Conservation (phyloP, 768 basidiomycete genomes). For the Boletellus ananas region DNA sequence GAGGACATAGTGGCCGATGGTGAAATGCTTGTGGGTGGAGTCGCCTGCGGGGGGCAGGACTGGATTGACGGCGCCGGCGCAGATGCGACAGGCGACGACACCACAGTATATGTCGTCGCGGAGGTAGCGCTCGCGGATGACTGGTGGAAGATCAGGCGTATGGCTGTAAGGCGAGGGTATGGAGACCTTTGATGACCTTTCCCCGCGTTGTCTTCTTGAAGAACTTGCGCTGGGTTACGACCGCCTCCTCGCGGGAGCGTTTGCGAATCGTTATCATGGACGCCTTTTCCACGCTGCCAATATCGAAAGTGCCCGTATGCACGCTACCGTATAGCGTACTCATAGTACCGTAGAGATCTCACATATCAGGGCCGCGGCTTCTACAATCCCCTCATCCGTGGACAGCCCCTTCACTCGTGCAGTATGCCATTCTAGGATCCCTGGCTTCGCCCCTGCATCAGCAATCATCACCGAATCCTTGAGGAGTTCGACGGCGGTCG, state of each 20-base stretch:
- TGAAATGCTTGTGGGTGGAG: slow-evolving; percentile 50
- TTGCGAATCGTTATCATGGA: slow-evolving; percentile 49
- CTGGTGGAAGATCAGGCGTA: slow-evolving; percentile 36
- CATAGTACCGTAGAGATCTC: too few species aligned
- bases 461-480: too few species aligned
- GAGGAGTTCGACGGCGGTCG: too few species aligned
- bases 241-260: slow-evolving; percentile 65
- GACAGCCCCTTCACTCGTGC: too few species aligned
- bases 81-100: slow-evolving; percentile 63
- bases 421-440: too few species aligned
- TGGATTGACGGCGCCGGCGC: slow-evolving; percentile 40
- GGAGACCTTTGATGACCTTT: slow-evolving; percentile 86
- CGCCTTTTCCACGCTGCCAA: slow-evolving; percentile 8
- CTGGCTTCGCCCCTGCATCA: too few species aligned
- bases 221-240: slow-evolving; percentile 83
- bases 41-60: slow-evolving; percentile 61
- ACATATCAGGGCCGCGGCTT: too few species aligned
- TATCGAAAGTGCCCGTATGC: too few species aligned
- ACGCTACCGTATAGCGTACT: too few species aligned
- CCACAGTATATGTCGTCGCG: slow-evolving; percentile 91
- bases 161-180: not conserved
- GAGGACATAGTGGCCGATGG: slow-evolving; percentile 74
- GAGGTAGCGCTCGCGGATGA: slow-evolving; percentile 90
- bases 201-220: slow-evolving; percentile 94
- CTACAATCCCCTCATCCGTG: too few species aligned